phyloP scores from a whole-genome alignment of 805 yeast species.

The Candida broadrunensis region DNA sequence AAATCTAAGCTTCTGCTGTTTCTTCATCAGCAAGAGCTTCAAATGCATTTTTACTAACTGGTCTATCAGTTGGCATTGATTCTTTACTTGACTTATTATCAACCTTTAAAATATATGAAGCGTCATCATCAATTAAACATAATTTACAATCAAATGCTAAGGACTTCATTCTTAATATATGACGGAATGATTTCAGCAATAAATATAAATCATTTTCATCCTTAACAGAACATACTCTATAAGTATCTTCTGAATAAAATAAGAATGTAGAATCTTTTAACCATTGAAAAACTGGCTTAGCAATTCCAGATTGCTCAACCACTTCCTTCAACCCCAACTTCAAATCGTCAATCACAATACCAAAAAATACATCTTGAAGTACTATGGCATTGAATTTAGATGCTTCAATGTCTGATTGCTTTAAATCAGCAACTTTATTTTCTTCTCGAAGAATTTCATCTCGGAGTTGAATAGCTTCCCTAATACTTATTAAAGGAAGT shows the following conservation, averaged over 20 bases:
- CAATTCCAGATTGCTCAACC: slow-evolving; percentile 14
- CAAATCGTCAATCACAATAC: slow-evolving; percentile 47
- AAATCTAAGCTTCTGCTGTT: not conserved
- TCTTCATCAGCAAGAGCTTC: slow-evolving; percentile 4
- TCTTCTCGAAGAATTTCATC: slow-evolving; percentile 19
- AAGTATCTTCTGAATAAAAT: slow-evolving; percentile 32
- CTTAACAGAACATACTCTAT: slow-evolving; percentile 29
- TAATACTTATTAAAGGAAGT: slow-evolving; percentile 46
- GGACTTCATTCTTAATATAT: slow-evolving; percentile 32
- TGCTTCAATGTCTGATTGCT: slow-evolving; percentile 21
- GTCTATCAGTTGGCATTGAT: not conserved
- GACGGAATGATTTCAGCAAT: slow-evolving; percentile 34
- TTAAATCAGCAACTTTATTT: slow-evolving; percentile 16
- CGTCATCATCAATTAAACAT: slow-evolving; percentile 37
- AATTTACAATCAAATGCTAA: slow-evolving; percentile 50
- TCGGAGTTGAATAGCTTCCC: slow-evolving; percentile 34
- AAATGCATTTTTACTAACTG: slow-evolving; percentile 5
- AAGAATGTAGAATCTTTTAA: slow-evolving; percentile 40
- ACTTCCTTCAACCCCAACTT: slow-evolving; percentile 24
- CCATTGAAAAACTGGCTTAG: slow-evolving; percentile 34
- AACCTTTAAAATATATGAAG: slow-evolving; percentile 14
- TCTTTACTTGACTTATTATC: slow-evolving; percentile 7
- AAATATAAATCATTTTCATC: slow-evolving; percentile 42
- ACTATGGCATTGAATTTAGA: slow-evolving; percentile 51
- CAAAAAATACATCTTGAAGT: slow-evolving; percentile 51